A percentile compares a stretch with the other conserved stretches of the same genome.
phyloP scores from a whole-genome alignment of 371 early-diverging fungal species.

The Paraphysoderma sedebokerense region DNA sequence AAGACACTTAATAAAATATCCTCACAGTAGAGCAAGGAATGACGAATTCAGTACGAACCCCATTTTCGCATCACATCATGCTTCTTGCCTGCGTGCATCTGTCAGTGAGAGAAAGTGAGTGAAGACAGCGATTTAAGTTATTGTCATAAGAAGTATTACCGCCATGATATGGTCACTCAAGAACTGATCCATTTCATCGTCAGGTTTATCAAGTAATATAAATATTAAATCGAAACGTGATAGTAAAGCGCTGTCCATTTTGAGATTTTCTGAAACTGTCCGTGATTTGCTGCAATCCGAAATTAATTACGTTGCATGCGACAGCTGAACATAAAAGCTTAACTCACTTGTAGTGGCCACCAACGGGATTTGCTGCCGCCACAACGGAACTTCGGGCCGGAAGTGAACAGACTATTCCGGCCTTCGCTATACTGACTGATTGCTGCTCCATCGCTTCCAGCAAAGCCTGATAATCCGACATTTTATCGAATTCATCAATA shows the following conservation, averaged over 20 bases:
- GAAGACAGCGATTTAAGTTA: no score
- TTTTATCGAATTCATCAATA: conserved; percentile 49
- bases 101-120: no score
- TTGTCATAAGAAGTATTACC: no score
- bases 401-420: conserved; percentile 51
- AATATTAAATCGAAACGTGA: conserved; percentile 43
- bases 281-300: conserved; percentile 50
- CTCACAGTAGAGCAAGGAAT: neutral
- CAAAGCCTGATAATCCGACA: conserved; percentile 29
- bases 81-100: conserved; percentile 14
- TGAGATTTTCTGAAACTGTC: conserved; percentile 52
- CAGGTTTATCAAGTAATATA: conserved; percentile 33
- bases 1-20: neutral
- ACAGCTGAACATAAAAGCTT: conserved; percentile 5
- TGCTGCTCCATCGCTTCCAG: conserved; percentile 64
- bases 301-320: no score
- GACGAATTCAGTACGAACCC: neutral
- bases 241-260: conserved; percentile 39
- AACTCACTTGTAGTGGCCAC: conserved; percentile 20
- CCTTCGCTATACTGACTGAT: conserved; percentile 43
- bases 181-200: conserved; percentile 36
- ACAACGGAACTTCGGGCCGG: conserved; percentile 46
- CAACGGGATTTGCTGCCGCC: conserved; percentile 49
- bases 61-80: neutral
- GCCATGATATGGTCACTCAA: conserved; percentile 42